Conservation (phyloP, 805 yeast species). For the Lipomyces anomalus region DNA sequence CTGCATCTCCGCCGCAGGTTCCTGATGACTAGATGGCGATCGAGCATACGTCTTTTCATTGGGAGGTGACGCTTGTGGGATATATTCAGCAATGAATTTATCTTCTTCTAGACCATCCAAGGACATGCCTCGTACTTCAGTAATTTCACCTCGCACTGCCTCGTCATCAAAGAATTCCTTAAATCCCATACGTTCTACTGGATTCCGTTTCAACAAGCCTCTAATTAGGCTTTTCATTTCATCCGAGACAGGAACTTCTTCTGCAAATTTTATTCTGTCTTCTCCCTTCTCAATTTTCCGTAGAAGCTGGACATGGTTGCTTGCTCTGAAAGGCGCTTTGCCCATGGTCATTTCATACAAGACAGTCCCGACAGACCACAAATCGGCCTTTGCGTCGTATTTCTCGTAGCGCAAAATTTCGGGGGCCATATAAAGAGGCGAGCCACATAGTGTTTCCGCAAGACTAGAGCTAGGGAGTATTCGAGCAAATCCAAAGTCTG, state of each 20-base stretch:
- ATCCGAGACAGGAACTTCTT: slow-evolving; percentile 55
- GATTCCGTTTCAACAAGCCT: slow-evolving; percentile 72
- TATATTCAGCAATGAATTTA: slow-evolving; percentile 78
- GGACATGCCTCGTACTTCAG: slow-evolving; percentile 28
- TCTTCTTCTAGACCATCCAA: slow-evolving; percentile 52
- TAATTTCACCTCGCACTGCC: slow-evolving; percentile 55
- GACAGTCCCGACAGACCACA: slow-evolving; percentile 98
- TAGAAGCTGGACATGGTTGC: slow-evolving; percentile 83
- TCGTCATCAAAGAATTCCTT: slow-evolving; percentile 78
- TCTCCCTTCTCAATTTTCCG: slow-evolving; percentile 78
- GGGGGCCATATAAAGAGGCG: slow-evolving; percentile 98
- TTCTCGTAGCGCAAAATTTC: slow-evolving; percentile 91
- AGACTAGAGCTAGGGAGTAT: slow-evolving; percentile 86
- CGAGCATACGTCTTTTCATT: neutral
- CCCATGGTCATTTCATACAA: slow-evolving; percentile 93
- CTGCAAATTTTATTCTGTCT: slow-evolving; percentile 74
- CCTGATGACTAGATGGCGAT: neutral
- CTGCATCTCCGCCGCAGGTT: neutral
- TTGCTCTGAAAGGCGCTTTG: slow-evolving; percentile 92
- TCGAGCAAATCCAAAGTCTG: slow-evolving; percentile 97
- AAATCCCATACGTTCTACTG: slow-evolving; percentile 82
- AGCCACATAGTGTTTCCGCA: slow-evolving; percentile 97
- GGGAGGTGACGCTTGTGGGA: slow-evolving; percentile 32
- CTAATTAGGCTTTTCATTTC: slow-evolving; percentile 66
- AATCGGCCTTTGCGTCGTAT: slow-evolving; percentile 93